Evolutionary conservation across 2,329 filamentous ascomycete species (phyloP), one percentile per base, ranked within the genome.

Genomic region (Pseudocercospora fuligena): DNA sequence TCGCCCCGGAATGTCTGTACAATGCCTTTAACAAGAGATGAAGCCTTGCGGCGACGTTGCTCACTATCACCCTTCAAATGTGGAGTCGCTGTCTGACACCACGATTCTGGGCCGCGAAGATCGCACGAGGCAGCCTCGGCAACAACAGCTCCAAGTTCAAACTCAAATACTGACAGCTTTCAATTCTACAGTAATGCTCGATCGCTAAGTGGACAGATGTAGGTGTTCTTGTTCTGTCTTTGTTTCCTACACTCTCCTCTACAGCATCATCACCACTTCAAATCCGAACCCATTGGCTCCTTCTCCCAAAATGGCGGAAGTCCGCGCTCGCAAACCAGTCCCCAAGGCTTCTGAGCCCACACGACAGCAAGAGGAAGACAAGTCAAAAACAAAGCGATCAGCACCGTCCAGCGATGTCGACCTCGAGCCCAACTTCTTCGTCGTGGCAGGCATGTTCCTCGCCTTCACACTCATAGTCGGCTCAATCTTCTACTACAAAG

Each of bases 391-490:
- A 36, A 68, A 64, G 60, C 47, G 47, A 56, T 16, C 51, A 12
- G 21, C 46, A 14, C 62, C 54, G 23, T 57, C 51, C n/a, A 21
- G 29, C 56, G 56, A 23, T 23, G 31, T 47, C 33, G 66, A 72
- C 53, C 69, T 72, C 46, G 69, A 72, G 29, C 70, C 70, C n/a
- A 70, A 71, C 47, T 57, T 70, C 54, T 70, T 62, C 60, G 69
- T 71, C 16, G 61, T 70, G 23, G 64, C 57, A 27, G 53, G 54
- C 33, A 59, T 72, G 53, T 62, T 67, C 54, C 11, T 70, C n/a
- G 25, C 60, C 29, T 67, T 72, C 66, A 60, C 57, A 16, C 43
- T 60, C 57, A 47, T 67, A 51, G 53, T 70, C 9, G 64, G 63
- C n/a, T 36, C 59, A 29, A 25, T 69, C 57, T 57, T 70, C 51